phyloP scores from a whole-genome alignment of 2,329 filamentous ascomycete genomes.

The Diaporthe caulivora region DNA sequence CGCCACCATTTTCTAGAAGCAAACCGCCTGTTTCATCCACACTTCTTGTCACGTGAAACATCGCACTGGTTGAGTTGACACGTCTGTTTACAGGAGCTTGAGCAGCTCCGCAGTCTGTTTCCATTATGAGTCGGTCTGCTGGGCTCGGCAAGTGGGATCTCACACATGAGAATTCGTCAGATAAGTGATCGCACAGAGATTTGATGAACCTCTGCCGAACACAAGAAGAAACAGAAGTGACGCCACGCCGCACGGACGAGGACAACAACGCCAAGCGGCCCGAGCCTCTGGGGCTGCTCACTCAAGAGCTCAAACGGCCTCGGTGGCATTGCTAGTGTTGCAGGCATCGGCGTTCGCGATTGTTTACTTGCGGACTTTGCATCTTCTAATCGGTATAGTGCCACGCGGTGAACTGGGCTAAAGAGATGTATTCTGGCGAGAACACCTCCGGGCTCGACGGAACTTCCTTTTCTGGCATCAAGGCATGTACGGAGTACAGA shows the following conservation, averaged over 20 bases:
- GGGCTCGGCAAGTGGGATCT: too few species aligned
- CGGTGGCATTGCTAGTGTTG: background rate
- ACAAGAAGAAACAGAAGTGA: background rate
- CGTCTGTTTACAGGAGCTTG: background rate
- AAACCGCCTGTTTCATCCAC: background rate
- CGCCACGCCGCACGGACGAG: background rate
- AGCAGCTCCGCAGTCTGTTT: background rate
- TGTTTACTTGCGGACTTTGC: background rate
- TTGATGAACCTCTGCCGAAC: background rate
- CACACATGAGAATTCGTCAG: background rate
- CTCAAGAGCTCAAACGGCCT: background rate
- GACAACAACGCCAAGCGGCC: background rate
- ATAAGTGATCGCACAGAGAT: background rate
- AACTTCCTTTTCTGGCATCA: conserved; percentile 11
- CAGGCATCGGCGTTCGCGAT: background rate
- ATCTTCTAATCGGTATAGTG: background rate
- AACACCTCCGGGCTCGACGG: background rate
- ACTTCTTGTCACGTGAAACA: background rate
- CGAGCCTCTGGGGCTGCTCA: too few species aligned
- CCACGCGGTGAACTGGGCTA: background rate
- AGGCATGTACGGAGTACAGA: background rate
- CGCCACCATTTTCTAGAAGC: background rate
- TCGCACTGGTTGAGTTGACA: background rate
- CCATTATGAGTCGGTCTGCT: background rate
- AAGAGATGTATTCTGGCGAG: background rate